Percentiles rank a stretch among this genome's conserved stretches.
Conservation (phyloP, 345 rosid species). For the Syzygium aromaticum region DNA sequence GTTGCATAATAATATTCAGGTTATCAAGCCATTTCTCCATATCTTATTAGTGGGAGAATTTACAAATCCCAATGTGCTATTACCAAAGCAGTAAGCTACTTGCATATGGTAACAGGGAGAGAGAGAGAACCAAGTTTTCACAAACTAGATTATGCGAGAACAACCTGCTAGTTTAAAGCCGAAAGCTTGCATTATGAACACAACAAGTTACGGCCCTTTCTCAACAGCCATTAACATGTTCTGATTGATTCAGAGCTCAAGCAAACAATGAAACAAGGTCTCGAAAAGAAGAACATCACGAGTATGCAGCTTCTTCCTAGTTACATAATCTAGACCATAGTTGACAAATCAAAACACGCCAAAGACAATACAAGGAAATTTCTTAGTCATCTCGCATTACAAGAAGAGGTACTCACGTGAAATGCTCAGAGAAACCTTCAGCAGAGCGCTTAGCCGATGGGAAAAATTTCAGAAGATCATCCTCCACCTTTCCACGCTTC, state of each 20-base stretch:
- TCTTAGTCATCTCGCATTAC: neutral
- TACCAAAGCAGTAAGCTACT: neutral
- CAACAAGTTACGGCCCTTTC: neutral
- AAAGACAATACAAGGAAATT: neutral
- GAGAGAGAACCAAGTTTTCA: neutral
- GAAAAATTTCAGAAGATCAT: slow-evolving; percentile 71
- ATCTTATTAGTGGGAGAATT: neutral
- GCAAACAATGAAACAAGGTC: neutral
- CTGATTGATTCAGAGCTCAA: neutral
- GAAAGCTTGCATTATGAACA: neutral
- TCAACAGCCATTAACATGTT: too few species aligned
- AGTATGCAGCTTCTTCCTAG: neutral
- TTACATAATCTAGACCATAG: neutral
- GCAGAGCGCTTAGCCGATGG: slow-evolving; percentile 82
- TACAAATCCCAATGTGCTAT: neutral
- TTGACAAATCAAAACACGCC: neutral
- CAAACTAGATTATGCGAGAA: neutral
- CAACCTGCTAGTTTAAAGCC: neutral
- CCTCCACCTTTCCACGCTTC: slow-evolving; percentile 96
- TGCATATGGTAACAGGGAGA: neutral
- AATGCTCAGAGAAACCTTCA: slow-evolving; percentile 93
- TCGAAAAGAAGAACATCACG: neutral
- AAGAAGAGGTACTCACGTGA: slow-evolving; percentile 52
- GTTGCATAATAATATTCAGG: neutral
- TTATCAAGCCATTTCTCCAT: neutral